phyloP scores from a whole-genome alignment of 345 rosid species.

The Hibiscus mutabilis region DNA sequence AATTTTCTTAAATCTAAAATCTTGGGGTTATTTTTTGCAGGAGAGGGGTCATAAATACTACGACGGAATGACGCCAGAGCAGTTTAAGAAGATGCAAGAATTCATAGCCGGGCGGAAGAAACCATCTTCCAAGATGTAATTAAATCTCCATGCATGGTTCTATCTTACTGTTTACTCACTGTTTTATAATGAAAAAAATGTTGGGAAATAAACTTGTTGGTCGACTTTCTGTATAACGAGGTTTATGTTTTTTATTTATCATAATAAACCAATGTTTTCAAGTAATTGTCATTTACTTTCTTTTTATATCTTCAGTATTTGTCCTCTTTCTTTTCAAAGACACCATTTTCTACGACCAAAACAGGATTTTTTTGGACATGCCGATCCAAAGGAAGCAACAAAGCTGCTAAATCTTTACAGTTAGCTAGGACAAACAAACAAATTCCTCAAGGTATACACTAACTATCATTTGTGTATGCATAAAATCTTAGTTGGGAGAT shows the following conservation, averaged over 20 bases:
- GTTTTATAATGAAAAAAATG: background rate
- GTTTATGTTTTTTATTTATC: background rate
- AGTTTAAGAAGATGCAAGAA: constrained; percentile 93
- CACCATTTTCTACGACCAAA: background rate
- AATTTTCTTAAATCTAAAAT: background rate
- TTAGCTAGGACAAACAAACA: too few relatives aligned
- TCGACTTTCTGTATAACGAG: background rate
- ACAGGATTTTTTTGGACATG: background rate
- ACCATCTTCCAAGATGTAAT: constrained; percentile 2
- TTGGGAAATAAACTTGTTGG: background rate
- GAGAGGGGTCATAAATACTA: constrained; percentile 77
- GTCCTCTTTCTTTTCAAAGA: too few relatives aligned
- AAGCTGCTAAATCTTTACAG: too few relatives aligned
- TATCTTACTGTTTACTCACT: background rate
- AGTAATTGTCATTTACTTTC: background rate
- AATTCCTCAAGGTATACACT: too few relatives aligned
- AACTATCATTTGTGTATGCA: too few relatives aligned
- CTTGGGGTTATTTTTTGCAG: constrained; percentile 23
- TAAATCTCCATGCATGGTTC: background rate
- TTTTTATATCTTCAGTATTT: background rate
- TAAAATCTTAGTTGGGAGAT: too few relatives aligned
- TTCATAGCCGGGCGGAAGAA: constrained; percentile 60
- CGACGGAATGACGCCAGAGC: constrained; percentile 77
- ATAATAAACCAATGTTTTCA: background rate
- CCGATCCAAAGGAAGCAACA: too few relatives aligned